Conservation (phyloP, 306 rosid genomes). For the Sesbania bispinosa region DNA sequence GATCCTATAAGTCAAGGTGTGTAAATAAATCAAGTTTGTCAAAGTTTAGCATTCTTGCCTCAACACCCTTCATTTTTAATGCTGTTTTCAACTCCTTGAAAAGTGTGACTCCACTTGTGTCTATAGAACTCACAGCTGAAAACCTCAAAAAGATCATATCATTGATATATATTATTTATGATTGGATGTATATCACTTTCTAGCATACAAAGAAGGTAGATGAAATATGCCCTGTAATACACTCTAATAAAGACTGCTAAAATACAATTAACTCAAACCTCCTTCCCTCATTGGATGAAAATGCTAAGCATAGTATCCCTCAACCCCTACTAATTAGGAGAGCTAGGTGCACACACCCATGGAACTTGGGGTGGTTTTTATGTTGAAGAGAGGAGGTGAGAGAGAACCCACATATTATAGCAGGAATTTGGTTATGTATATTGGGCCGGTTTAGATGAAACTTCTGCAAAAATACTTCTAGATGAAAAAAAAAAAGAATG, state of each 20-base stretch:
- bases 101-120: slow-evolving; percentile 83
- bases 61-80: slow-evolving; percentile 50
- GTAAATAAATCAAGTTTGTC: neutral
- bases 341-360: neutral
- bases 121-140: slow-evolving; percentile 83
- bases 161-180: neutral
- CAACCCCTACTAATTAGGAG: neutral
- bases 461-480: too few species aligned
- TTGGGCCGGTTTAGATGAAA: too few species aligned
- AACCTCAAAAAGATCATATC: slow-evolving; percentile 11
- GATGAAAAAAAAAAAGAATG: too few species aligned
- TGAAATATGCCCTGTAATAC: neutral
- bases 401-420: neutral
- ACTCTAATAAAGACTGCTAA: neutral
- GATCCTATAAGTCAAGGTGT: neutral
- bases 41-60: slow-evolving; percentile 42
- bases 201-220: neutral
- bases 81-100: slow-evolving; percentile 56
- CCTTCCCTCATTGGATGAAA: neutral
- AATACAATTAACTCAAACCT: neutral
- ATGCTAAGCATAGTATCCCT: neutral
- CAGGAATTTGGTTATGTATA: too few species aligned
- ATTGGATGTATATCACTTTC: slow-evolving; percentile 1
- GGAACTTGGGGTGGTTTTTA: neutral
- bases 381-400: neutral